Evolutionary conservation across 2,329 filamentous ascomycete species (phyloP), one percentile per base, ranked within the genome.

Genomic region (Pseudogymnoascus sp.): DNA sequence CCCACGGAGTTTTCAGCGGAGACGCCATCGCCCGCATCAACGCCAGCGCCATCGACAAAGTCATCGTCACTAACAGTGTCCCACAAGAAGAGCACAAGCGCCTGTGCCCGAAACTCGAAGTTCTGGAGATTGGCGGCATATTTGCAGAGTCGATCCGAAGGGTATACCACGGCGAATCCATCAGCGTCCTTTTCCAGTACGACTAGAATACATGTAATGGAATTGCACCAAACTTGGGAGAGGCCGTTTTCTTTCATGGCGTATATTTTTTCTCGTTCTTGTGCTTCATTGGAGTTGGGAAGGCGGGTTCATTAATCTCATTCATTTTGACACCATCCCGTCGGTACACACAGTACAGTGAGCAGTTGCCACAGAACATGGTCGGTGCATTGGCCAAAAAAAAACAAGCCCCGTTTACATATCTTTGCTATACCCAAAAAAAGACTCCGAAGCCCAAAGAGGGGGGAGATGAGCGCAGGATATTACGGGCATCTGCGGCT

Each of bases 161-260:
- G 65, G 93, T 97, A 62, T 94, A 99, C 76, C 92, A 97, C 74
- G 94, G 94, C 70, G 94, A 99, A 78, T 96, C 91, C 71, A 96
- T 99, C 76, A 96, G 91, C 73, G 90, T 94, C 64, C 82, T 99
- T 59, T 99, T 99, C 76, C 88, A 91, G 72, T 88, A 90, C 75
- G 88, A 90, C 72, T 91, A 70, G 57, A 39, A 38, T 73, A 53
- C 47, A 53, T 53, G 47, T 53, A 53, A 53, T 53, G 47, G 47
- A 53, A 53, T 53, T 53, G 20, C 47, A 53, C 47, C 47, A 50
- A 53, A 33, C 28, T 53, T 33, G 47, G 47, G 47, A 53, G 47
- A 53, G 47, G 47, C 47, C 28, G 47, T 53, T 53, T 50, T 53
- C n/a, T 53, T 53, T 53, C 43, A 53, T 53, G 47, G 47, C 47